Evolutionary conservation across 257 asterid species (phyloP).

Genomic region (Gentiana straminea): DNA sequence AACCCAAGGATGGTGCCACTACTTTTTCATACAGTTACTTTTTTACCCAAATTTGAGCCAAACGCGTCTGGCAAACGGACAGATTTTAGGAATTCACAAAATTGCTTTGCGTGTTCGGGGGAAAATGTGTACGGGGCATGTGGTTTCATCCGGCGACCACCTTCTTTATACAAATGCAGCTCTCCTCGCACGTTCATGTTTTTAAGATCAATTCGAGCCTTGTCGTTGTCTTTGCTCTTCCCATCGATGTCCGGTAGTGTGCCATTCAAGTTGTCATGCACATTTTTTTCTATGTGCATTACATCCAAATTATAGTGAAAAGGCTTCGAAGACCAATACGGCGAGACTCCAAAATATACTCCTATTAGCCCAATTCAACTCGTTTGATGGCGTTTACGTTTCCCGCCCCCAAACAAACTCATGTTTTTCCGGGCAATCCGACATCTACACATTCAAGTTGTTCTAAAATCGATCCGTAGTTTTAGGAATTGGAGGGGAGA

Average conservation of each 20-base stretch:
- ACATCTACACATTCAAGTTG: too few relatives aligned
- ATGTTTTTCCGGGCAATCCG: too few relatives aligned
- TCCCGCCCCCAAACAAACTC: not conserved
- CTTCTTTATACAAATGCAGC: not conserved
- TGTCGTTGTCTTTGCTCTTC: not conserved
- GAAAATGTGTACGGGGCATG: too few relatives aligned
- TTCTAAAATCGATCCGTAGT: too few relatives aligned
- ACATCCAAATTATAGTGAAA: conserved; percentile 2
- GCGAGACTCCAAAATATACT: not conserved
- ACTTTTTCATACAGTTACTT: conserved; percentile 6
- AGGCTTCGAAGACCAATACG: not conserved
- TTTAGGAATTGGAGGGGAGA: not conserved
- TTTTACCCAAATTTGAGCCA: too few relatives aligned
- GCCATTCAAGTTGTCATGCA: too few relatives aligned
- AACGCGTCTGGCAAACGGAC: too few relatives aligned
- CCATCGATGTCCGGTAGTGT: too few relatives aligned
- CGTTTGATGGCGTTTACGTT: not conserved
- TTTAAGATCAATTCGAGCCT: not conserved
- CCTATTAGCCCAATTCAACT: not conserved
- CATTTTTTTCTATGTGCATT: conserved; percentile 6
- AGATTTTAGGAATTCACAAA: too few relatives aligned
- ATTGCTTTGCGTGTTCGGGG: too few relatives aligned
- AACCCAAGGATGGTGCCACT: not conserved
- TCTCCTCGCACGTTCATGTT: not conserved
- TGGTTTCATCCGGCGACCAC: too few relatives aligned